Evolutionary conservation across 164 flowering plant species (phyloP).

Genomic region (Buxus sempervirens): DNA sequence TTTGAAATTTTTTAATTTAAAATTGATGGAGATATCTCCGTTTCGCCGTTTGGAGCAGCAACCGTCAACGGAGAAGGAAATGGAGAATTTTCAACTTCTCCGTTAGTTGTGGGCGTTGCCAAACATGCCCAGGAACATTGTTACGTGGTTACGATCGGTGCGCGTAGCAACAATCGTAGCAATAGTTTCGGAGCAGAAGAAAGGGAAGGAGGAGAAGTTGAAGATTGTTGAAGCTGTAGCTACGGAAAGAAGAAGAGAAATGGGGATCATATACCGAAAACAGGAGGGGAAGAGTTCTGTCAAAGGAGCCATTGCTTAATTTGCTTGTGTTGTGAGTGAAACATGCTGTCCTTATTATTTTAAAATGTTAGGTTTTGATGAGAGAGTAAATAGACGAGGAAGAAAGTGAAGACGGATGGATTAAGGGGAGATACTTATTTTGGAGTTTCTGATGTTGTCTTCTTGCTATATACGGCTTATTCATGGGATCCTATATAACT

Average conservation of each 20-base stretch:
- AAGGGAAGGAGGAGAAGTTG: slow-evolving; percentile 18
- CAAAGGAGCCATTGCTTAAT: too few species aligned
- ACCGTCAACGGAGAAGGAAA: too few species aligned
- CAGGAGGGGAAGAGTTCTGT: not conserved
- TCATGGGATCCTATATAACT: too few species aligned
- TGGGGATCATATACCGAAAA: not conserved
- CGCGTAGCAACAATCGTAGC: too few species aligned
- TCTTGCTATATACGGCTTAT: not conserved
- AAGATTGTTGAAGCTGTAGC: slow-evolving; percentile 13
- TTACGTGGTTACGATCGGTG: too few species aligned
- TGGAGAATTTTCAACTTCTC: too few species aligned
- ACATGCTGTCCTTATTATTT: not conserved
- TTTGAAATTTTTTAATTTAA: too few species aligned
- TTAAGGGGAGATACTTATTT: slow-evolving; percentile 13
- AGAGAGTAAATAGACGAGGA: not conserved
- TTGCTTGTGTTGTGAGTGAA: not conserved
- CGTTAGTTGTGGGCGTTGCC: too few species aligned
- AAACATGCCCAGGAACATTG: too few species aligned
- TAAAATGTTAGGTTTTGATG: slow-evolving; percentile 3
- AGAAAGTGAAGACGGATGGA: slow-evolving; percentile 14
- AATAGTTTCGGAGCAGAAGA: slow-evolving; percentile 22
- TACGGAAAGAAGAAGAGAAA: slow-evolving; percentile 4
- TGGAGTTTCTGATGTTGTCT: slow-evolving; percentile 9
- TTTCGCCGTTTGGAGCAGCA: too few species aligned
- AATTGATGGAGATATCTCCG: too few species aligned